phyloP scores from a whole-genome alignment of 768 basidiomycete species.

The Serendipita indica region DNA sequence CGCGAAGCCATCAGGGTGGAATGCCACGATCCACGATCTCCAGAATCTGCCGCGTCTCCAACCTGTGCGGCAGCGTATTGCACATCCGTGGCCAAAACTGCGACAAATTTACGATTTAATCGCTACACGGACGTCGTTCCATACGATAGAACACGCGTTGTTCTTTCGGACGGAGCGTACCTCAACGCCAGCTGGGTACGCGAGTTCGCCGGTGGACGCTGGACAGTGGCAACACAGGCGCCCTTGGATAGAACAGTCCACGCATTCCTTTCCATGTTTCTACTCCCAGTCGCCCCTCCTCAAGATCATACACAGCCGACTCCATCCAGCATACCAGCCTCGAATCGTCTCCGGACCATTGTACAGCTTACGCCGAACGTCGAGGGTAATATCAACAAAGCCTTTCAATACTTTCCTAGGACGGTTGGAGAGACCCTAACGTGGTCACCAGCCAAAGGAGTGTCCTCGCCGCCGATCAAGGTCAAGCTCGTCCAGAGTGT shows the following conservation, averaged over 20 bases:
- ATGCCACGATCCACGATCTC: neutral
- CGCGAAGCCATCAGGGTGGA: neutral
- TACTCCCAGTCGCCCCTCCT: slow-evolving; percentile 30
- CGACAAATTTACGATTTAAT: slow-evolving; percentile 36
- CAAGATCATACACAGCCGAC: slow-evolving; percentile 13
- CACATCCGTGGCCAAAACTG: slow-evolving; percentile 10
- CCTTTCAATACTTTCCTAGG: slow-evolving; percentile 61
- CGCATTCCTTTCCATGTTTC: slow-evolving; percentile 57
- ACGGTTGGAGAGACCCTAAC: slow-evolving; percentile 38
- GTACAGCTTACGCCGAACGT: slow-evolving; percentile 65
- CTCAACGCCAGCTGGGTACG: slow-evolving; percentile 79
- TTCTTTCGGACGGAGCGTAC: slow-evolving; percentile 42
- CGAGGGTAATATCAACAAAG: slow-evolving; percentile 60
- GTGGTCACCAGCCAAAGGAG: slow-evolving; percentile 31
- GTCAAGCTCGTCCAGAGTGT: slow-evolving; percentile 35
- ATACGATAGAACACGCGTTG: slow-evolving; percentile 68
- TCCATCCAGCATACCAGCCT: slow-evolving; percentile 14
- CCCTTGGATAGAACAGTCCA: slow-evolving; percentile 56
- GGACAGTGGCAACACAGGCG: slow-evolving; percentile 81
- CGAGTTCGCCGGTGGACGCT: slow-evolving; percentile 53
- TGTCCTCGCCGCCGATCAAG: slow-evolving; percentile 30
- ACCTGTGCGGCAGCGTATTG: neutral
- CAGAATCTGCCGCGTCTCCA: neutral
- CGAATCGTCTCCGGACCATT: slow-evolving; percentile 48
- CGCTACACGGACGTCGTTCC: slow-evolving; percentile 63